Percentiles rank a stretch among this genome's conserved stretches.
Conservation (phyloP, 2,329 filamentous ascomycete genomes). For the Beauveria sp. region DNA sequence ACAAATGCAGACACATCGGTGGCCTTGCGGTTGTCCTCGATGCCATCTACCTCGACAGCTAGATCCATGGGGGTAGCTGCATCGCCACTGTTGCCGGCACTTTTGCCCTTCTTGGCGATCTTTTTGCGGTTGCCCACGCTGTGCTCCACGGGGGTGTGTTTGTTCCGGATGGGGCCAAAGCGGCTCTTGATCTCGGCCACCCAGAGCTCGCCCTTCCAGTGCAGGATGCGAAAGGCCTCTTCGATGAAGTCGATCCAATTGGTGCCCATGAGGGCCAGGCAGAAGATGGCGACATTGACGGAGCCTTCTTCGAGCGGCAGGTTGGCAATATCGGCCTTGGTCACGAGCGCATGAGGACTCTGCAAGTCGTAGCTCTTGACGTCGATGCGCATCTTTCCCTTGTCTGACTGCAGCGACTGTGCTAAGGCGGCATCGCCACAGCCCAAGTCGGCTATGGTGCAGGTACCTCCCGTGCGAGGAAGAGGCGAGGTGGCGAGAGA, state of each 20-base stretch:
- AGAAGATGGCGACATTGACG: conserved; percentile 88
- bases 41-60: conserved; percentile 64
- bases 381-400: conserved; percentile 61
- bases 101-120: conserved; percentile 40
- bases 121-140: conserved; percentile 65
- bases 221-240: conserved; percentile 85
- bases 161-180: conserved; percentile 46
- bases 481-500: conserved; percentile 40
- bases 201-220: conserved; percentile 95
- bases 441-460: conserved; percentile 82
- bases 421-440: conserved; percentile 87
- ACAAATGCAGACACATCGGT: conserved; percentile 87
- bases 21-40: conserved; percentile 55
- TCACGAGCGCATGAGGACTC: conserved; percentile 67
- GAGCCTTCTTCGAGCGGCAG: conserved; percentile 68
- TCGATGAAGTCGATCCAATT: conserved; percentile 98
- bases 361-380: conserved; percentile 85
- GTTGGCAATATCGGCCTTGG: conserved; percentile 79
- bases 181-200: conserved; percentile 93
- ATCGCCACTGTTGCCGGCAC: conserved; percentile 38
- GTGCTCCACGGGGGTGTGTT: conserved; percentile 48
- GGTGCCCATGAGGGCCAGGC: conserved; percentile 94
- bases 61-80: conserved; percentile 48
- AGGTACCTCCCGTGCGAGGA: conserved; percentile 63
- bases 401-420: conserved; percentile 54